Base-by-base conservation (phyloP, 805 yeast genomes). In the Saccharomycopsis guyanensis region DNA sequence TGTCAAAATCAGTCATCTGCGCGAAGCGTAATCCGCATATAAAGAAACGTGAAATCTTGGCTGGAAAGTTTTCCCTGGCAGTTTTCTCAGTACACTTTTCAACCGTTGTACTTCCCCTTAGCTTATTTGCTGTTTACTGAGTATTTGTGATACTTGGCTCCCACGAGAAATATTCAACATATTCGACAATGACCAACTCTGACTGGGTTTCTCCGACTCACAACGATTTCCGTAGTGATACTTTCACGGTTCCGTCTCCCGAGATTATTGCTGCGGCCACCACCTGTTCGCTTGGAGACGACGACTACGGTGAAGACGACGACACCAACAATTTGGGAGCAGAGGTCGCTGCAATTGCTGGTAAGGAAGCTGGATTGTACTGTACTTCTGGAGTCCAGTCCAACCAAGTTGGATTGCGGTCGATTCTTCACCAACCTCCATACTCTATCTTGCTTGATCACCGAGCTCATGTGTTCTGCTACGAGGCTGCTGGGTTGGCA, bases 401-500 rank as follows among this genome's bases (percentile, higher is more conserved):
- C 8, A 89, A 89, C 65, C 97, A 89, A 65, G 71, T 89, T 51
- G 96, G 82, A 13, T 61, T 89, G 38, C 71, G 96, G 57, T 69
- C 87, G 3, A 85, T 82, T 54, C 66, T 91, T 40, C 63, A 62
- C 51, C 91, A 84, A 58, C 96, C 96, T 15, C 95, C 95, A 2
- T 80, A 81, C 66, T 75, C 89, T n/a, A 70, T 91, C 22, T 59
- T 89, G 40, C 86, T 96, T 67, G 97, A 91, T 62, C 72, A 80
- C 63, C 72, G 96, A 51, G 80, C 91, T 10, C 97, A 89, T 58
- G 80, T 89, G 22, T 89, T 73, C 62, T 69, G 79, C 25, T 79
- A 79, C 55, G 97, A 89, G 65, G 95, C 96, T 22, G 96, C 89
- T 31, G 97, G 97, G 2, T 64, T 91, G 43, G 94, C 96, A 4